phyloP scores from a whole-genome alignment of 768 basidiomycete species.

The Clavulina sp. region DNA sequence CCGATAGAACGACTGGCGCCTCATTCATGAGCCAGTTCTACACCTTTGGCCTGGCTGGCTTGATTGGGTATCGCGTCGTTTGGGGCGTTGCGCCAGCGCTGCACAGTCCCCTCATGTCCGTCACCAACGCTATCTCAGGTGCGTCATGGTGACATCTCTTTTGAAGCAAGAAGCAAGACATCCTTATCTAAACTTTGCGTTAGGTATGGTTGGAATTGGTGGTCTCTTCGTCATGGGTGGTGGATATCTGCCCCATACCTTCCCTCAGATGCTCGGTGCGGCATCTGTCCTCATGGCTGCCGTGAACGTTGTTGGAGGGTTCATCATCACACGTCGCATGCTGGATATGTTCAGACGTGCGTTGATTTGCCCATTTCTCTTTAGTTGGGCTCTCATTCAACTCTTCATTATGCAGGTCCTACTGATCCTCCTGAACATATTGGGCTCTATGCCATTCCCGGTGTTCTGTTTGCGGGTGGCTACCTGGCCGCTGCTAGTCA shows the following conservation, averaged over 20 bases:
- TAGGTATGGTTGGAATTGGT: slow-evolving; percentile 63
- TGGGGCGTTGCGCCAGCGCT: slow-evolving; percentile 81
- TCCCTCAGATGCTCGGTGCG: slow-evolving; percentile 66
- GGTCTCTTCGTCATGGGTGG: slow-evolving; percentile 87
- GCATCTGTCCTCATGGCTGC: slow-evolving; percentile 73
- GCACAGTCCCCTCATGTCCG: slow-evolving; percentile 82
- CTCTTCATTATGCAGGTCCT: slow-evolving; percentile 17
- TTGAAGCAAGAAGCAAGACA: neutral
- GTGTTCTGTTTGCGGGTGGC: slow-evolving; percentile 64
- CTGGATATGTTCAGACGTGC: slow-evolving; percentile 78
- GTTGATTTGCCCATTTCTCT: neutral
- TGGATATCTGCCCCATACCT: slow-evolving; percentile 61
- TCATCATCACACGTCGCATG: slow-evolving; percentile 83
- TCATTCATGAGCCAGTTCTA: slow-evolving; percentile 83
- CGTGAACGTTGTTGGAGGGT: slow-evolving; percentile 77
- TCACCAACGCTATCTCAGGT: slow-evolving; percentile 79
- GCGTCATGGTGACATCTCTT: slow-evolving; percentile 17
- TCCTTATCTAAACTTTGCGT: neutral
- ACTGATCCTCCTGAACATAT: slow-evolving; percentile 80
- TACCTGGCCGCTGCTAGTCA: slow-evolving; percentile 69
- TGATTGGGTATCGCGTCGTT: slow-evolving; percentile 77
- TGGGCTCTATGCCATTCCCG: slow-evolving; percentile 67
- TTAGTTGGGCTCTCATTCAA: neutral
- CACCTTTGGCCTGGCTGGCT: slow-evolving; percentile 69
- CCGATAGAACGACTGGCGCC: slow-evolving; percentile 58